Percentiles rank a stretch among this genome's conserved stretches.
Evolutionary conservation across 768 basidiomycete species (phyloP).

Genomic region (Lepiota brunneoincarnata): DNA sequence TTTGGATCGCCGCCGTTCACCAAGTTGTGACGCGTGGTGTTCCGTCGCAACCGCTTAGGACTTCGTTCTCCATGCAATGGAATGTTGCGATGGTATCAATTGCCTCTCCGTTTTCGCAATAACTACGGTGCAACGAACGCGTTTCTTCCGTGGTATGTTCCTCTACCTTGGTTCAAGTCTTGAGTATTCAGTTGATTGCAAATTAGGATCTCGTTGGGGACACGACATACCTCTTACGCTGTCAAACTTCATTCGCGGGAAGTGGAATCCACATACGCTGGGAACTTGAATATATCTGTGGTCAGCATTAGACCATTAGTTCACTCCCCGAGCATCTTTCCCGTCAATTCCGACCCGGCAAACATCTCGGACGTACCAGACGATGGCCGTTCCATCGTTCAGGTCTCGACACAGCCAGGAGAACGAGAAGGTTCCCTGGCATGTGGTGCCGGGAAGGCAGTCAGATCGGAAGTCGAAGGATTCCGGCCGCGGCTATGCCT

Average conservation of each 20-base stretch:
- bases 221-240: constrained; percentile 18
- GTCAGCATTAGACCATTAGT: background rate
- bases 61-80: constrained; percentile 50
- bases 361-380: background rate
- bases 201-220: constrained; percentile 24
- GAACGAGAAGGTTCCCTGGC: background rate
- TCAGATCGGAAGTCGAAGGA: too few species aligned
- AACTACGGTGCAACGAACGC: constrained; percentile 26
- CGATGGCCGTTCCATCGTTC: background rate
- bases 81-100: constrained; percentile 76
- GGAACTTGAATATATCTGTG: background rate
- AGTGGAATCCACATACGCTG: background rate
- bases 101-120: constrained; percentile 46
- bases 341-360: background rate
- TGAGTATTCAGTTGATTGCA: constrained; percentile 21
- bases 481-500: too few species aligned
- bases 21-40: constrained; percentile 15
- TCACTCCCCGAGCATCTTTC: background rate
- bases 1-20: background rate
- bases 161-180: background rate
- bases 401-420: background rate
- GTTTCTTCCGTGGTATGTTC: constrained; percentile 19
- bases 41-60: background rate
- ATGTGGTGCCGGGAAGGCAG: too few species aligned
- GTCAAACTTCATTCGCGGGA: constrained; percentile 12